These are phyloP conservation scores for Tausonia pullulans DNA, from an alignment of 1,284 basidiomycete genomes.

Conservation along the genomic window DNA sequence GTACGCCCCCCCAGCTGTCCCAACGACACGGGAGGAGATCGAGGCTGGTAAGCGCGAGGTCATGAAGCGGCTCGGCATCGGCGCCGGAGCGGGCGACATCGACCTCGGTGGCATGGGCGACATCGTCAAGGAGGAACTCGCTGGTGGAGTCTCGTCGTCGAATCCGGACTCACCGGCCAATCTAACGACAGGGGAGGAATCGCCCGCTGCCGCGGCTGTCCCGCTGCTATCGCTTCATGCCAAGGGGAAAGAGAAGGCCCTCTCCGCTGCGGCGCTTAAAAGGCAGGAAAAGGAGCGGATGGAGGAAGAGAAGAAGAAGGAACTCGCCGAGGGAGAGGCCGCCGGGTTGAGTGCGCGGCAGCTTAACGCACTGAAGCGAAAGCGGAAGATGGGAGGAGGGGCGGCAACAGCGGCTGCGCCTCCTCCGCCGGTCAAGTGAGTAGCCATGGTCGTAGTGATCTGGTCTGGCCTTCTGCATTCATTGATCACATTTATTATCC, in stretches of 20 bases:
- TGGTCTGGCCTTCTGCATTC: too few species aligned
- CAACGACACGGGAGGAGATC: constrained; percentile 13
- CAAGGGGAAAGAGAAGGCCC: not conserved
- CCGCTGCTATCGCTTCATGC: too few species aligned
- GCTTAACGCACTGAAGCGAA: constrained; percentile 35
- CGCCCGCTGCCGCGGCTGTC: too few species aligned
- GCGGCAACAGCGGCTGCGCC: constrained; percentile 17
- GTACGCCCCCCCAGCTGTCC: not conserved
- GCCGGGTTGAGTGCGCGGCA: constrained; percentile 33
- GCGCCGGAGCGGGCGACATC: constrained; percentile 6
- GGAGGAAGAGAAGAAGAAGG: constrained; percentile 19
- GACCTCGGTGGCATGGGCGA: constrained; percentile 8
- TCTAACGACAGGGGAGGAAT: not conserved
- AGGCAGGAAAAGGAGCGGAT: constrained; percentile 24
- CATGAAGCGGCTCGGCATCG: constrained; percentile 13
- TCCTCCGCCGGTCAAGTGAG: constrained; percentile 32
- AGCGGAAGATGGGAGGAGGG: constrained; percentile 29
- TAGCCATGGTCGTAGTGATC: not conserved
- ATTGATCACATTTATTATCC: too few species aligned
- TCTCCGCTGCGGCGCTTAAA: constrained; percentile 15
- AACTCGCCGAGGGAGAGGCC: constrained; percentile 13
- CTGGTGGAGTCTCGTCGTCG: not conserved
- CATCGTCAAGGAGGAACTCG: constrained; percentile 13
- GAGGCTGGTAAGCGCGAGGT: constrained; percentile 12
- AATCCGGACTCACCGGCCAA: not conserved